These are phyloP conservation scores for Sugiyamaella mastotermitis DNA, from an alignment of 805 yeast genomes.

Conservation along the genomic window DNA sequence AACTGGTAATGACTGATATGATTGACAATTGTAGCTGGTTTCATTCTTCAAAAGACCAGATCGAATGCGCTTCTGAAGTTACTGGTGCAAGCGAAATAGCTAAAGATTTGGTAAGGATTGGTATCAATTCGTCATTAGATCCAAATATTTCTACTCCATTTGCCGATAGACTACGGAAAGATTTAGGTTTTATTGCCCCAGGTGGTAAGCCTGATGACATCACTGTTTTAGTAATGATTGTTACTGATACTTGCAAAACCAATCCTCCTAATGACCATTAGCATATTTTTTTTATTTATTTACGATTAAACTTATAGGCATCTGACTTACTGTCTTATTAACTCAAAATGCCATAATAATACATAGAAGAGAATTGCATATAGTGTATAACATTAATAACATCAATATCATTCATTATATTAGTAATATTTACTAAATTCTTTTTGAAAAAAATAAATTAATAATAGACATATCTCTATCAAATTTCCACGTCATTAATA, in stretches of 20 bases:
- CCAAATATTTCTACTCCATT: constrained; percentile 76
- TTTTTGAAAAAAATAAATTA: no score
- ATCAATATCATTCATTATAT: no score
- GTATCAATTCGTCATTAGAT: constrained; percentile 65
- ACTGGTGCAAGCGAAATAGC: constrained; percentile 41
- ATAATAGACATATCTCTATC: no score
- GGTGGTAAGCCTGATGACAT: constrained; percentile 98
- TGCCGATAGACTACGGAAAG: constrained; percentile 64
- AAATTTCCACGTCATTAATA: constrained; percentile 8
- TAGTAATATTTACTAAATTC: no score
- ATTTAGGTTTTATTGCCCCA: constrained; percentile 61
- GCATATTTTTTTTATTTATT: not conserved
- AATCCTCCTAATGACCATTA: no score
- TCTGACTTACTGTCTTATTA: constrained; percentile 1
- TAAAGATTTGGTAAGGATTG: constrained; percentile 54
- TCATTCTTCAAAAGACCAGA: constrained; percentile 23
- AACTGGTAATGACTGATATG: constrained; percentile 54
- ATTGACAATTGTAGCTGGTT: constrained; percentile 30
- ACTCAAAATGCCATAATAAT: no score
- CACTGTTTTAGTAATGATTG: constrained; percentile 70
- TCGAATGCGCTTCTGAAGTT: constrained; percentile 18
- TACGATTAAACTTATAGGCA: no score
- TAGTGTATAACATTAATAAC: no score
- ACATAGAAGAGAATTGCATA: no score
- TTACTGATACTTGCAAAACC: no score